Evolutionary conservation across 2,329 filamentous ascomycete genomes (phyloP), one percentile per base, ranked within the genome.

Genomic region (Aspergillus uvarum): DNA sequence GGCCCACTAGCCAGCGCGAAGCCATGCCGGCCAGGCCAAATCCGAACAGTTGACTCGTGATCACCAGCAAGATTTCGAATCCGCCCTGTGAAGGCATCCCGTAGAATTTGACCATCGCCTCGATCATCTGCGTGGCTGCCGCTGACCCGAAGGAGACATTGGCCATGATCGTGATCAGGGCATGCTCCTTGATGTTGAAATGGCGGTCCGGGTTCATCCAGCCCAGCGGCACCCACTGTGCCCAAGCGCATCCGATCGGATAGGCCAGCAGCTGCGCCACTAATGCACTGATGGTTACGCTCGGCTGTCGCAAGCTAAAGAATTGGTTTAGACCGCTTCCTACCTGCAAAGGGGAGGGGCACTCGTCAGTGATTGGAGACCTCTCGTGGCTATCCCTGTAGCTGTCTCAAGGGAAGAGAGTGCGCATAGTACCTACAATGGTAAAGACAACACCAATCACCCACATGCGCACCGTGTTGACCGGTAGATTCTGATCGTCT

Each of bases 1-100:
- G 86, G 73, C 76, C 72, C 35, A 77, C 74, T n/a, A 89, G 79
- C 73, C 86, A 88, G 38, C 84, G 80, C 22, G 85, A 79, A 29
- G 81, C 78, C 59, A 88, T 70, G 2, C 86, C 86, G 7, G 87
- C 87, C 31, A 89, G 76, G 2, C 86, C 86, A 63, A 87, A 87
- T 5, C 87, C 87, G 60, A 87, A 85, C 67, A 85, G 80, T 59
- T 88, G 83, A 1, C 84, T 87, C 3, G 84, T 85, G 60, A 88
- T 80, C 57, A 81, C 82, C 60, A 87, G 79, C 5, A 88, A 75
- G 5, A 87, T 74, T 71, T 88, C 82, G 73, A 86, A 87, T 2
- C 80, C 81, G 76, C 83, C 86, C 54, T 82, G 81, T 54, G 85
- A 82, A 31, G 81, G 76, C 68, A 87, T 83, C 29, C 80, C 77